A percentile compares a stretch with the other conserved stretches of the same genome.
Evolutionary conservation across 192 early-diverging fungal genomes (phyloP).

Genomic region (Entomortierella parvispora): DNA sequence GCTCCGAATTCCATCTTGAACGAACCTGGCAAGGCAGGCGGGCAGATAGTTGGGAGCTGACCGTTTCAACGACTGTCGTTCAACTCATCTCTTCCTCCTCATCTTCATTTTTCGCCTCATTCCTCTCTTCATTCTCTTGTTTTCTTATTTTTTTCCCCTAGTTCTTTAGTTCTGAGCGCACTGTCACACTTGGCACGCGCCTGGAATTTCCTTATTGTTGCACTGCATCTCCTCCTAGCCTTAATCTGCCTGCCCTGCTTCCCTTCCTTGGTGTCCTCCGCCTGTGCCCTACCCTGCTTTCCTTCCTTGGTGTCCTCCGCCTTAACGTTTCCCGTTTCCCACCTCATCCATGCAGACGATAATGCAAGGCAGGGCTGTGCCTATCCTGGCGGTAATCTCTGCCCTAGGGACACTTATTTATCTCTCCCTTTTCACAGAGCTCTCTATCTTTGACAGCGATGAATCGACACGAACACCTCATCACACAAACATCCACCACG

Average conservation of each 20-base stretch:
- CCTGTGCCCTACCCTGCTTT: too few species aligned
- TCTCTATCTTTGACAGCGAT: background rate
- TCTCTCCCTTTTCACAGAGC: slow-evolving; percentile 13
- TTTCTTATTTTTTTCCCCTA: background rate
- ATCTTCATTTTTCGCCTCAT: background rate
- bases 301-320: too few species aligned
- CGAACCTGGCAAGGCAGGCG: too few species aligned
- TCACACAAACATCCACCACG: background rate
- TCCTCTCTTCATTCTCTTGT: background rate
- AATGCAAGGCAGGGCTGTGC: slow-evolving; percentile 10
- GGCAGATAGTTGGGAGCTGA: too few species aligned
- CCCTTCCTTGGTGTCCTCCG: too few species aligned
- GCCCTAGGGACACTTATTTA: slow-evolving; percentile 19
- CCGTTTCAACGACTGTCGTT: too few species aligned
- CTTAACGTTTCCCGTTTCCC: too few species aligned
- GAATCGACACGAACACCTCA: background rate
- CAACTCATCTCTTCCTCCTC: background rate
- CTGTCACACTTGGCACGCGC: background rate
- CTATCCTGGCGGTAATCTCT: slow-evolving; percentile 19
- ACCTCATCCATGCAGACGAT: slow-evolving; percentile 2
- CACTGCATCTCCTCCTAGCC: too few species aligned
- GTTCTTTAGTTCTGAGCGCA: background rate
- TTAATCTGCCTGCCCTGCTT: too few species aligned
- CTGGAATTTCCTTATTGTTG: too few species aligned
- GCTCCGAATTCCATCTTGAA: too few species aligned